Evolutionary conservation across 805 yeast species (phyloP), one percentile per base, ranked within the genome.

Genomic region (Middelhovenomyces tepae): DNA sequence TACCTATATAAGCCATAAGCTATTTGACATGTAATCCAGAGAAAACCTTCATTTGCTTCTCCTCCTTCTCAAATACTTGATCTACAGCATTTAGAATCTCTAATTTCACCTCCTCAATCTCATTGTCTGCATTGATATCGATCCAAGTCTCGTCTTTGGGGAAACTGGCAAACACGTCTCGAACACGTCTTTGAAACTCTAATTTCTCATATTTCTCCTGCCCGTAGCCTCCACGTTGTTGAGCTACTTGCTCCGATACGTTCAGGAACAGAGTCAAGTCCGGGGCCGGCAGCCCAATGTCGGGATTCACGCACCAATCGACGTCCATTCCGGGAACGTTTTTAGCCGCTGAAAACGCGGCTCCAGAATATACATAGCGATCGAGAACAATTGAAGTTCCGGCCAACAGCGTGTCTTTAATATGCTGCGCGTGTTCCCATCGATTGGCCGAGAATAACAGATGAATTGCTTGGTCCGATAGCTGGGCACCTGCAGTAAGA

Each of bases 281-380:
- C 0, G 99, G 97, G 43, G 62, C 71, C 1, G 94, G 86, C 9
- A 91, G 65, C 0, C 97, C 97, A 16, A 56, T 58, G 46, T 91
- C 98, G 1, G 95, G 91, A 19, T 63, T 59, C 13, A 68, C 58
- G 44, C 95, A 80, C 98, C 98, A 91, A 5, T 73, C 64, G 21
- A 68, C 53, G 42, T 73, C 73, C 51, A 78, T 54, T 1, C 77
- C 82, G 14, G 19, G 5, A 17, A 36, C 21, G 7, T 31, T 31
- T 54, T 91, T 89, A 5, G 97, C 95, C 1, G 82, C 65, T 1
- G 95, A 78, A 51, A 89, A 91, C 4, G 95, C 95, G 3, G 86
- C 73, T 0, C 99, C 98, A 0, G 96, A 85, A 50, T 83, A 89
- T 3, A 82, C 79, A 49, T 89, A 91, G 43, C 99, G 63, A 53